Evolutionary conservation across 1,284 basidiomycete genomes (phyloP), one percentile per base, ranked within the genome.

Genomic region (Pyrrhoderma noxium): DNA sequence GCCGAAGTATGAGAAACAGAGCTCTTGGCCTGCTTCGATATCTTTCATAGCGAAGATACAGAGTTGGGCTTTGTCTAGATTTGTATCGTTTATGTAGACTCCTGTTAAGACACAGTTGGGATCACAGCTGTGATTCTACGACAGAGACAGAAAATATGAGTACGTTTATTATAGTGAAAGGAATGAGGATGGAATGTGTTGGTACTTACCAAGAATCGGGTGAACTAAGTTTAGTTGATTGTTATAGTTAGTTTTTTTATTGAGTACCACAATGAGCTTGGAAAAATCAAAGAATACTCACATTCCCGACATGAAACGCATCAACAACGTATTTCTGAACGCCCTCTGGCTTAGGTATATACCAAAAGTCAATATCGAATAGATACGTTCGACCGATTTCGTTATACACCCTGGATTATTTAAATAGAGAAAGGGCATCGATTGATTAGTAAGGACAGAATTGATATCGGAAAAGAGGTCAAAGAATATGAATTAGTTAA

Each of bases 111-210:
- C 65, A 56, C 88, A 80, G 63, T 95, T 96, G 0, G 93, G 91
- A 56, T 90, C 82, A 62, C 92, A 95, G 14, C 86, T 91, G 61
- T 95, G 91, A 60, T 93, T 93, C 88, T 91, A 55, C 13, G 38
- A 18, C n/a, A n/a, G n/a, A 52, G 27, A 14, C 7, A 36, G 21
- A 22, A 39, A 38, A 35, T 37, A 11, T 16, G 35, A 37, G 35
- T 16, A 37, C n/a, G n/a, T n/a, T n/a, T n/a, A n/a, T n/a, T n/a
- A n/a, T n/a, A n/a, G n/a, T n/a, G n/a, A n/a, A n/a, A n/a, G n/a
- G n/a, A n/a, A n/a, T 37, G 35, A 37, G 35, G 35, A 37, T 11
- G 35, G n/a, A n/a, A 37, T 37, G 45, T 13, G 59, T 60, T 8
- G n/a, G 8, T 3, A 67, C 73, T 62, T 61, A 80, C 81, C 60